phyloP scores from a whole-genome alignment of 139 green algal genomes.

The Nannochloris sp. region DNA sequence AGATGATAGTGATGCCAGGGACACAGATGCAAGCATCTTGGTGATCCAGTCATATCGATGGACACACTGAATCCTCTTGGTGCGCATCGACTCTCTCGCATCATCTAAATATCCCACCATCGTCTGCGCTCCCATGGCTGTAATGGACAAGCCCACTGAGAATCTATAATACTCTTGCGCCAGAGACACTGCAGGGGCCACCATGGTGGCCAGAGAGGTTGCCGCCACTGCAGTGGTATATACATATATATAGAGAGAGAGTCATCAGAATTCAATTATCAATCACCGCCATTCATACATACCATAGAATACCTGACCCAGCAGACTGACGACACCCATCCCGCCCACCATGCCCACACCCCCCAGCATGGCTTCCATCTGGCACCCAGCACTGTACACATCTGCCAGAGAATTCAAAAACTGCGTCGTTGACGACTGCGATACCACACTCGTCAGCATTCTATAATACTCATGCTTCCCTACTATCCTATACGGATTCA shows the following conservation, averaged over 20 bases:
- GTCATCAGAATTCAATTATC: background rate
- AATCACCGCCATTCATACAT: no score
- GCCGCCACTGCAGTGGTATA: constrained; percentile 1
- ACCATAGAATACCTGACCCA: no score
- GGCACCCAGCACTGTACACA: background rate
- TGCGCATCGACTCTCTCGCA: background rate
- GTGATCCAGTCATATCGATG: constrained; percentile 1
- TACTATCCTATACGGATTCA: constrained; percentile 16
- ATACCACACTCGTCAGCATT: constrained; percentile 7
- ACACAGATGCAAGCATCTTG: background rate
- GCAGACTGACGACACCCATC: no score
- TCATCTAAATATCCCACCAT: background rate
- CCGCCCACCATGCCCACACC: no score
- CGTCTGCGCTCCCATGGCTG: background rate
- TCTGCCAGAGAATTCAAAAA: constrained; percentile 4
- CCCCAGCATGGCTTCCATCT: constrained; percentile 9
- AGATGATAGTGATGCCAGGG: background rate
- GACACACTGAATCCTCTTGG: background rate
- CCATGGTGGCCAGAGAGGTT: background rate
- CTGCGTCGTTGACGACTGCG: constrained; percentile 9
- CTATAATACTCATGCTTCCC: constrained; percentile 14
- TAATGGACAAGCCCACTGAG: background rate
- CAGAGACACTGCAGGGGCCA: constrained; percentile 13
- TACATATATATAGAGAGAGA: no score
- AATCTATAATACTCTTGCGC: constrained; percentile 11